Percentiles rank a stretch among this genome's conserved stretches.
These are phyloP conservation scores for Globisporangium sylvaticum DNA, from an alignment of 352 stramenopile species.

Conservation along the genomic window DNA sequence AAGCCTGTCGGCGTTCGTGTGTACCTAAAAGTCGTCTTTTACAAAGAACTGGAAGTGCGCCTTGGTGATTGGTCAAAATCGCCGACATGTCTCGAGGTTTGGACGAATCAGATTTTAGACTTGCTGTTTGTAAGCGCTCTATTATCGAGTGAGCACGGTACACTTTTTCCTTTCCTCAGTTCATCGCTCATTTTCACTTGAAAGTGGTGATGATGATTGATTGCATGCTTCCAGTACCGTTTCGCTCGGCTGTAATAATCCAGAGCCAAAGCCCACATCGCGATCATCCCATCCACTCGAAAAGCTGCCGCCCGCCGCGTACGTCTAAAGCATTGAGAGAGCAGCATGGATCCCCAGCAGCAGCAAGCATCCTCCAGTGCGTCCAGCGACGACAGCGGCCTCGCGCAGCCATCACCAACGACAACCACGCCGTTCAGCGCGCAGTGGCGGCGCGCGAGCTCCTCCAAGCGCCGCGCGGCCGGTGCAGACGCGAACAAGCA, in stretches of 20 bases:
- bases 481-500: background rate
- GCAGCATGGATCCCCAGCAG: background rate
- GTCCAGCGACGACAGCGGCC: background rate
- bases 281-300: background rate
- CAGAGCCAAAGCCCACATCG: background rate
- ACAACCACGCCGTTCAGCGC: slow-evolving; percentile 5
- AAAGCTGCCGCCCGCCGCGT: background rate
- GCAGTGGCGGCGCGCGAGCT: slow-evolving; percentile 6
- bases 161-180: background rate
- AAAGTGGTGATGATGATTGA: background rate
- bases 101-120: background rate
- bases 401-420: background rate
- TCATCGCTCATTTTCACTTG: background rate
- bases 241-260: background rate
- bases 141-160: background rate
- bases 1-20: background rate
- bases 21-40: background rate
- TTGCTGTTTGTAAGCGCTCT: background rate
- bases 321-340: too few relatives aligned
- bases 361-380: background rate
- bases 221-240: background rate
- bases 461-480: background rate
- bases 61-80: background rate
- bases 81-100: background rate
- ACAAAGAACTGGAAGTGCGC: background rate